phyloP scores from a whole-genome alignment of 306 rosid genomes.

The Ochetophila trinervis region DNA sequence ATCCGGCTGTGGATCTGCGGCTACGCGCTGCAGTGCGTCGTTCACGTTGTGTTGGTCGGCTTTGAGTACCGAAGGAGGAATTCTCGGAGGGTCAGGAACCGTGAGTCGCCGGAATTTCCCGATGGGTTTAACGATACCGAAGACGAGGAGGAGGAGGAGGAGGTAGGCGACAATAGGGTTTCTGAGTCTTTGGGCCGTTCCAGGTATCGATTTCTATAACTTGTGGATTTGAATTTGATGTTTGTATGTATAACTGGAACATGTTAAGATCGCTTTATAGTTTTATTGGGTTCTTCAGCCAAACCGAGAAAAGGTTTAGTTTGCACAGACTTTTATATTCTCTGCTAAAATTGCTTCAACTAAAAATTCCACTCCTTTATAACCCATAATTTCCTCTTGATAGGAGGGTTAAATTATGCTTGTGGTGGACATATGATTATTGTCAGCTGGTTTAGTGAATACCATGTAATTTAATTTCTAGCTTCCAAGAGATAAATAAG shows the following conservation, averaged over 20 bases:
- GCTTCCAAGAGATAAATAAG: too few relatives aligned
- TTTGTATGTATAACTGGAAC: too few relatives aligned
- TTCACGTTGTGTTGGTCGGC: constrained; percentile 79
- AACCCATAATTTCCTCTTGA: neutral
- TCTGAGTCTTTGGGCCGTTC: constrained; percentile 31
- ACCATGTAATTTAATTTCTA: too few relatives aligned
- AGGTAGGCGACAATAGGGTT: constrained; percentile 14
- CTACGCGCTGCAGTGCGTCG: constrained; percentile 71
- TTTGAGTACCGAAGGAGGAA: constrained; percentile 69
- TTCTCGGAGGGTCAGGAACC: constrained; percentile 27
- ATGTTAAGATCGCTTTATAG: too few relatives aligned
- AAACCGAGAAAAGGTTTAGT: too few relatives aligned
- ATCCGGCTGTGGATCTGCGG: constrained; percentile 84
- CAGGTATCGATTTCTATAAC: constrained; percentile 34
- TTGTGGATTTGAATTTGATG: neutral
- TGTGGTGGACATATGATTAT: neutral
- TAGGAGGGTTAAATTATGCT: neutral
- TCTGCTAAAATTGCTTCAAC: too few relatives aligned
- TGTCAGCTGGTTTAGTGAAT: too few relatives aligned
- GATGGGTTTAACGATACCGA: constrained; percentile 40
- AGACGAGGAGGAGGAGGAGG: constrained; percentile 41
- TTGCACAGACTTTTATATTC: too few relatives aligned
- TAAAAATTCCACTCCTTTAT: too few relatives aligned
- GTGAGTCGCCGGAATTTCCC: constrained; percentile 23
- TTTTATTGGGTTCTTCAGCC: too few relatives aligned